These are phyloP conservation scores for Trichocomaceae sp. DNA, from an alignment of 2,329 filamentous ascomycete species.

Conservation along the genomic window DNA sequence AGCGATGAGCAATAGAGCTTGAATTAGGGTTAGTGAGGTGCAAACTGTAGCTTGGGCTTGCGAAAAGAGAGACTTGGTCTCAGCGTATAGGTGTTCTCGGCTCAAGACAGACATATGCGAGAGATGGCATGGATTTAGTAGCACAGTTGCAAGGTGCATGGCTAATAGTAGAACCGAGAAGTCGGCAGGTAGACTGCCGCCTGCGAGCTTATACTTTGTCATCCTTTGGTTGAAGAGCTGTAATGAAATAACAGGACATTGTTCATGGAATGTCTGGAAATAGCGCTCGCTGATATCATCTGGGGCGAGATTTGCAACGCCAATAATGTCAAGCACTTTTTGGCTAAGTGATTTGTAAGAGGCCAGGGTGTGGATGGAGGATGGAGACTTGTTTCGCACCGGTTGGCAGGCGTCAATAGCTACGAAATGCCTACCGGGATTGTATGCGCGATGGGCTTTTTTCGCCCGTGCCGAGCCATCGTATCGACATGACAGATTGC, in stretches of 20 bases:
- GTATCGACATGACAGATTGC: conserved; percentile 7
- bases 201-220: neutral
- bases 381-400: neutral
- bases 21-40: conserved; percentile 5
- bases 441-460: conserved; percentile 6
- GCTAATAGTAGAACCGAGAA: conserved; percentile 5
- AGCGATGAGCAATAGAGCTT: conserved; percentile 6
- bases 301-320: neutral
- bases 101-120: neutral
- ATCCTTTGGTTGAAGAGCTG: neutral
- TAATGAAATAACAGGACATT: conserved; percentile 5
- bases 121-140: neutral
- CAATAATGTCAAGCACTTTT: conserved; percentile 3
- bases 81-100: conserved; percentile 7
- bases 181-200: neutral
- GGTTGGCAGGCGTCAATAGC: neutral
- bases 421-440: conserved; percentile 11
- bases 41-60: conserved; percentile 3
- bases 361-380: neutral
- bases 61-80: conserved; percentile 9
- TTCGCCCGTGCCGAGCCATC: neutral
- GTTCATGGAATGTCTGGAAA: conserved; percentile 7
- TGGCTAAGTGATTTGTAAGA: neutral
- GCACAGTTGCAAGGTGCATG: conserved; percentile 6
- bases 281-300: conserved; percentile 5